Base-by-base conservation (phyloP, 75 land plant genomes). In the Pinus tabuliformis region DNA sequence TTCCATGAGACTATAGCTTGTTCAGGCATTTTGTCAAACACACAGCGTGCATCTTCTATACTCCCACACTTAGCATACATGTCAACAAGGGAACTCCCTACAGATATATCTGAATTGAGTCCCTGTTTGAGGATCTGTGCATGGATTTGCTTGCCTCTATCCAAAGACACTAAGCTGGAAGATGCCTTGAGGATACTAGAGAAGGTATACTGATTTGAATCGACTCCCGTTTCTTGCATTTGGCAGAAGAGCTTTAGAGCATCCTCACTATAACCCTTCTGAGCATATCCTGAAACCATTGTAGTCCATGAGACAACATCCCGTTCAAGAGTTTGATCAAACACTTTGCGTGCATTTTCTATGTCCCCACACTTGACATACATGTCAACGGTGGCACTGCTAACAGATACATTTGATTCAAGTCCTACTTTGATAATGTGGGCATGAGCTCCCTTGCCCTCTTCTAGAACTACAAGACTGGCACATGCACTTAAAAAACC, bases 1-100 rank as follows among this genome's bases (percentile, higher is more conserved):
- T 86, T 91, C 88, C 90, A 88, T 26, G 82, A 86, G 60, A 84
- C 84, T 14, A 79, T 84, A 72, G 82, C 82, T 61, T 81, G 73
- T 4, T 76, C 54, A 33, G 81, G 74, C 39, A 78, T 81, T 83
- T 86, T 83, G 39, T 86, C 88, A 72, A 91, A 91, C 79, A 88
- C 49, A 20, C 62, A 33, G 30, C 84, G 81, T 11, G 93, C 88
- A 26, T 54, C 14, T 1, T 21, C 57, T 12, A 86, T 20, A 1
- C 83, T 77, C 61, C 62, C 57, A 75, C 88, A 91, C 59, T 86
- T 86, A 0, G 83, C 92, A 61, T 90, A 90, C 82, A 83, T 65
- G 59, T 81, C 82, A 49, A 91, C 80, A 70, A 91, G 86, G 28
- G 88, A 75, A 58, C 83, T 88, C 54, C 78, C 81, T 20, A 83